These are phyloP conservation scores for Erodium trifolium DNA, from an alignment of 441 rosid species.

Conservation along the genomic window DNA sequence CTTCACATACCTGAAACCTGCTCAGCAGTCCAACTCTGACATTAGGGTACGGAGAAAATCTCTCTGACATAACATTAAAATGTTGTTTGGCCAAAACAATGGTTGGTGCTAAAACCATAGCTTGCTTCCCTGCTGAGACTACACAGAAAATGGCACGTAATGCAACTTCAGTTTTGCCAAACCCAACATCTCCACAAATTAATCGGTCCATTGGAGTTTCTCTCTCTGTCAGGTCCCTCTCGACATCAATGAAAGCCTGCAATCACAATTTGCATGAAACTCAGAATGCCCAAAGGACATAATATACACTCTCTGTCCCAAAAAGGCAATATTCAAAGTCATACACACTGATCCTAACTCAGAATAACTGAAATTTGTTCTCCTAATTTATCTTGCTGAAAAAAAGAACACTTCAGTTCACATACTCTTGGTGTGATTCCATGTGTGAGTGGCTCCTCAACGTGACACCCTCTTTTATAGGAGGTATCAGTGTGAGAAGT, in stretches of 20 bases:
- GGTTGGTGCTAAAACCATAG: conserved; percentile 95
- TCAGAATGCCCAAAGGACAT: not conserved
- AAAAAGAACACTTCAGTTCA: not conserved
- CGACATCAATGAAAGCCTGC: conserved; percentile 92
- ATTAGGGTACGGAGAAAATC: conserved; percentile 54
- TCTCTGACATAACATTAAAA: conserved; percentile 73
- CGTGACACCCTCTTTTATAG: not conserved
- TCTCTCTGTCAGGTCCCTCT: conserved; percentile 83
- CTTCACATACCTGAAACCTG: conserved; percentile 74
- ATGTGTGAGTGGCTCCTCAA: not conserved
- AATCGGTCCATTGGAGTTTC: conserved; percentile 95
- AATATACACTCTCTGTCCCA: not conserved
- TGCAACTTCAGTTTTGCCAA: conserved; percentile 98
- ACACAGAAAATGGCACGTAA: conserved; percentile 87
- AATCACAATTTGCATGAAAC: conserved; percentile 12
- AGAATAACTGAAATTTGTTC: not conserved
- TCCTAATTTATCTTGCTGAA: not conserved
- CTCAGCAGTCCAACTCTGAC: conserved; percentile 77
- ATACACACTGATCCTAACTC: conserved; percentile 3
- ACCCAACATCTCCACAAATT: conserved; percentile 97
- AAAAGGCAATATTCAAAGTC: not conserved
- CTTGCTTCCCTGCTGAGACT: conserved; percentile 81
- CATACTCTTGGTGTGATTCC: not conserved
- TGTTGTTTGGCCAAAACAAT: conserved; percentile 94
- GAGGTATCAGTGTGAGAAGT: not conserved